Evolutionary conservation across 2,329 filamentous ascomycete species (phyloP), one percentile per base, ranked within the genome.

Genomic region (Stagonosporopsis tanaceti): DNA sequence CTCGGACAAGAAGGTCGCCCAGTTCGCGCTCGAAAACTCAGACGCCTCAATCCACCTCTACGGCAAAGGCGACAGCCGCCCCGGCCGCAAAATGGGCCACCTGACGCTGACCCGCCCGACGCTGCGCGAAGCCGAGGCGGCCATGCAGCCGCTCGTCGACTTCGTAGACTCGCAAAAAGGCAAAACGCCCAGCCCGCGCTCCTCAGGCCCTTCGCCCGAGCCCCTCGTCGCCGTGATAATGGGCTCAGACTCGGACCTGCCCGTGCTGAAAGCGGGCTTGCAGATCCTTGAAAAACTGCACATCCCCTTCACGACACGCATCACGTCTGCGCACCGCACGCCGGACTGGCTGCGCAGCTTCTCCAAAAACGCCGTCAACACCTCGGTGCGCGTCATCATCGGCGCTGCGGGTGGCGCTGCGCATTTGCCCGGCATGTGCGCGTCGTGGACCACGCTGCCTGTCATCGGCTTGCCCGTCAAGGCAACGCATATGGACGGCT

Each of bases 61-160:
- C 79, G 93, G 93, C 70, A 98, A 98, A 78, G 86, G 85, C 11
- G 87, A 86, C 44, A 90, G 93, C 25, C 91, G 93, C 67, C 92
- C 91, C 4, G 90, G 92, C 32, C 89, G 95, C 42, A 99, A 98
- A 78, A 98, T 98, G 80, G 94, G 94, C 11, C 95, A 99, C 76
- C 87, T 99, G 65, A 98, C 93, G 0, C 79, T 96, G 35, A 90
- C 91, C 1, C 88, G 87, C 1, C 81, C 85, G 12, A 87, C 85
- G 0, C 87, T 93, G 71, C 79, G 84, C 35, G 83, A 88, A 67
- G 87, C 89, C n/a, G 86, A 90, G 72, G 80, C 83, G 15, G 84
- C 88, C 14, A 85, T 89, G 35, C 86, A 89, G 48, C 87, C 87
- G 2, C 83, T 97, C 22, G 86, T 96, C 57, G 79, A 88, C 41